Conservation (phyloP, 108 stramenopile genomes). For the Cyclotella kingstonii region DNA sequence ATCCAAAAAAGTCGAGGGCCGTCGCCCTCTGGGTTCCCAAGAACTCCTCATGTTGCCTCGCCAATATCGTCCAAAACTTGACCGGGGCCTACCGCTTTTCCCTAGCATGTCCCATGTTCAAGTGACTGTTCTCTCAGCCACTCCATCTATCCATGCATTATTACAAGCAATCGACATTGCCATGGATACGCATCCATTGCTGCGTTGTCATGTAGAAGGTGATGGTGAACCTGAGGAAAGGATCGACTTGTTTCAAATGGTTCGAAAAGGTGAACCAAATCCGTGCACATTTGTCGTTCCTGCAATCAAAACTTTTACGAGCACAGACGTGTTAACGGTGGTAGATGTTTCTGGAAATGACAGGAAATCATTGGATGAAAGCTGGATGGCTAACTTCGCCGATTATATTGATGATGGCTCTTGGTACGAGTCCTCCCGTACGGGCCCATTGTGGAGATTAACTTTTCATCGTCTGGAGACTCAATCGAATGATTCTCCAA, state of each 20-base stretch:
- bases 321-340: slow-evolving; percentile 51
- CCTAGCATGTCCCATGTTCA: slow-evolving; percentile 78
- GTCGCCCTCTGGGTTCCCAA: slow-evolving; percentile 79
- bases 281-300: slow-evolving; percentile 69
- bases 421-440: slow-evolving; percentile 51
- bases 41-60: slow-evolving; percentile 87
- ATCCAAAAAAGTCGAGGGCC: not conserved
- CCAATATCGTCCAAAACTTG: slow-evolving; percentile 60
- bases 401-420: slow-evolving; percentile 72
- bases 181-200: slow-evolving; percentile 76
- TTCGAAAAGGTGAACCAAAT: slow-evolving; percentile 75
- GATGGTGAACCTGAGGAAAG: slow-evolving; percentile 75
- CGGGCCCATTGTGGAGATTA: slow-evolving; percentile 72
- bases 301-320: slow-evolving; percentile 28
- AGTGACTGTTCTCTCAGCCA: slow-evolving; percentile 49
- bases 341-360: slow-evolving; percentile 49
- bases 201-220: slow-evolving; percentile 60
- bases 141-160: slow-evolving; percentile 57
- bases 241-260: slow-evolving; percentile 87
- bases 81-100: slow-evolving; percentile 42
- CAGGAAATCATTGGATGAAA: slow-evolving; percentile 42
- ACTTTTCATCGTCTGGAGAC: slow-evolving; percentile 55
- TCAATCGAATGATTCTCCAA: slow-evolving; percentile 28
- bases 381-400: slow-evolving; percentile 62
- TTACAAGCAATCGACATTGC: slow-evolving; percentile 58